Conservation (phyloP, 495 filamentous ascomycete genomes). For the Echria macrotheca region DNA sequence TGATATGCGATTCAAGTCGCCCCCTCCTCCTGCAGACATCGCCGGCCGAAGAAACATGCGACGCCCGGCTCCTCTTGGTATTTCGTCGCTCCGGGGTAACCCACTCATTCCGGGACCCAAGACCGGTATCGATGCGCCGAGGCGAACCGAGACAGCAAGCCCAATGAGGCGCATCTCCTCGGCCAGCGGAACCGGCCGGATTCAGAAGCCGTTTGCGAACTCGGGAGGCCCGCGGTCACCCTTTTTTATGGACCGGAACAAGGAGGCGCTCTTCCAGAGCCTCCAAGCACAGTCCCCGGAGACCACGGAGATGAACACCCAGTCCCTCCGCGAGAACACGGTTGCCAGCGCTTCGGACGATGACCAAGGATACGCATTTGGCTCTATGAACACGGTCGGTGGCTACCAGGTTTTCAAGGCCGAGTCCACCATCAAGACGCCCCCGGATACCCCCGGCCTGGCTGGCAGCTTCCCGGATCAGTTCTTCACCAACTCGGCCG, state of each 20-base stretch:
- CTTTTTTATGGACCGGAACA: conserved; percentile 36
- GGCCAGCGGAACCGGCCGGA: conserved; percentile 33
- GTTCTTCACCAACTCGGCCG: conserved; percentile 25
- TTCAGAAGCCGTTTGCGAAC: conserved; percentile 34
- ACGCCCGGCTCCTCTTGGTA: conserved; percentile 37
- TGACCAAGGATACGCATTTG: conserved; percentile 27
- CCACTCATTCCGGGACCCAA: conserved; percentile 32
- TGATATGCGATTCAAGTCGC: conserved; percentile 37
- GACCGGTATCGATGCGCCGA: conserved; percentile 33
- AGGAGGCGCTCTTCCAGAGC: conserved; percentile 34
- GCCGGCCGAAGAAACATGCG: conserved; percentile 43
- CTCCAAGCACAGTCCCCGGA: conserved; percentile 36
- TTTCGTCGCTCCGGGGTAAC: conserved; percentile 29
- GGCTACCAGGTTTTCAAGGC: conserved; percentile 23
- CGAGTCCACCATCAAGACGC: conserved; percentile 39
- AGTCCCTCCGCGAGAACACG: conserved; percentile 27
- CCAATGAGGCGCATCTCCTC: conserved; percentile 46
- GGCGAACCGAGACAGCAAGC: conserved; percentile 32
- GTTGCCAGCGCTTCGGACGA: conserved; percentile 35
- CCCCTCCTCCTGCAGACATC: conserved; percentile 43
- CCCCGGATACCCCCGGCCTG: conserved; percentile 41
- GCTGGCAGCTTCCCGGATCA: conserved; percentile 28
- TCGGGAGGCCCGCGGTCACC: conserved; percentile 39
- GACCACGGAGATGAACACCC: conserved; percentile 21
- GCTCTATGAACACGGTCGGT: conserved; percentile 18